These are phyloP conservation scores for Botrytis squamosa DNA, from an alignment of 2,329 filamentous ascomycete species.

Conservation along the genomic window DNA sequence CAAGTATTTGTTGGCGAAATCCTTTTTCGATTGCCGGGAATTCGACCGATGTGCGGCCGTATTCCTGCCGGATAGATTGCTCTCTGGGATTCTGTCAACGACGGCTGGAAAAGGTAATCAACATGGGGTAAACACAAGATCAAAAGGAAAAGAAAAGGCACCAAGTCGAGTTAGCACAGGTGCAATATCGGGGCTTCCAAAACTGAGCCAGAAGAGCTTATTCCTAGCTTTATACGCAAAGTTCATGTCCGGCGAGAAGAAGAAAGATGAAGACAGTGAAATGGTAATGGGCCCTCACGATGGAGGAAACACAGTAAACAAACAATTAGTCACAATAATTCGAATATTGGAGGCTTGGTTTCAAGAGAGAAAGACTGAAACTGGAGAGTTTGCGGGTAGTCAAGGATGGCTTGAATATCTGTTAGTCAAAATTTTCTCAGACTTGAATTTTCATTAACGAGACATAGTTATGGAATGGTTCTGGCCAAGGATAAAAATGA, in stretches of 20 bases:
- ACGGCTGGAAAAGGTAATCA: slow-evolving; percentile 41
- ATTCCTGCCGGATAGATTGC: slow-evolving; percentile 77
- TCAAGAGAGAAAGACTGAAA: slow-evolving; percentile 56
- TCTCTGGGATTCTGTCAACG: slow-evolving; percentile 61
- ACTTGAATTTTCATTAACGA: slow-evolving; percentile 25
- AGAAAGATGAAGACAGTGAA: slow-evolving; percentile 93
- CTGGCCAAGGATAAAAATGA: slow-evolving; percentile 90
- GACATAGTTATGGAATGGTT: slow-evolving; percentile 74
- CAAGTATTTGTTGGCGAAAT: slow-evolving; percentile 86
- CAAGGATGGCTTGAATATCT: slow-evolving; percentile 95
- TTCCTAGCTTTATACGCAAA: slow-evolving; percentile 93
- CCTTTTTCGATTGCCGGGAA: slow-evolving; percentile 92
- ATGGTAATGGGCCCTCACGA: slow-evolving; percentile 96
- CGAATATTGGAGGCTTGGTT: slow-evolving; percentile 82
- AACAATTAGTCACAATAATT: slow-evolving; percentile 75
- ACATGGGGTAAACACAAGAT: slow-evolving; percentile 47
- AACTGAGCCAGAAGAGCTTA: slow-evolving; percentile 82
- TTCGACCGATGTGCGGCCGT: slow-evolving; percentile 90
- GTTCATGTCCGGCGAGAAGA: slow-evolving; percentile 90
- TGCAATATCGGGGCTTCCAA: slow-evolving; percentile 46
- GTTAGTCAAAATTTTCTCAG: slow-evolving; percentile 41
- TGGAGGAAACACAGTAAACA: slow-evolving; percentile 78
- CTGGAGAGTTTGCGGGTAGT: slow-evolving; percentile 59
- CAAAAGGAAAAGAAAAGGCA: slow-evolving; percentile 60
- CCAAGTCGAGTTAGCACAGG: slow-evolving; percentile 22